Evolutionary conservation across 1,139 yeast species (phyloP).

Genomic region (Geotrichum restrictum): DNA sequence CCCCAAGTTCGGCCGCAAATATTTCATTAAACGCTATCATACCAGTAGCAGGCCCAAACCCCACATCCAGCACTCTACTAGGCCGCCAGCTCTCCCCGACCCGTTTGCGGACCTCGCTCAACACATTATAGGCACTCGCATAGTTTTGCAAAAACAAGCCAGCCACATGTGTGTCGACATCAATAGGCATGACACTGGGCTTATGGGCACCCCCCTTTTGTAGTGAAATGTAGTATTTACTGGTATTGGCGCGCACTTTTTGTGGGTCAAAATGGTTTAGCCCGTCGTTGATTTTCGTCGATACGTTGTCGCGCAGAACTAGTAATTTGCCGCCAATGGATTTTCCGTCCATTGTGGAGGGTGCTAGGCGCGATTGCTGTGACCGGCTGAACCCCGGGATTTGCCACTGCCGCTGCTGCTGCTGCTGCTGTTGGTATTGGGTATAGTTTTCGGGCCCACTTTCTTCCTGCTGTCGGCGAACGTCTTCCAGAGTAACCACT

Average conservation of each 20-base stretch:
- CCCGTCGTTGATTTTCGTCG: constrained; percentile 25
- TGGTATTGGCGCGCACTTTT: constrained; percentile 30
- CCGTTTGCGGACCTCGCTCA: constrained; percentile 62
- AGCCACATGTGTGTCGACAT: constrained; percentile 78
- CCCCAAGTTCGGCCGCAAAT: constrained; percentile 53
- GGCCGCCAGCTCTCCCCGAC: constrained; percentile 57
- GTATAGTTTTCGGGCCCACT: no score
- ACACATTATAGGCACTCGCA: constrained; percentile 63
- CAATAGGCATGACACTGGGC: constrained; percentile 46
- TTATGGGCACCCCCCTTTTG: constrained; percentile 31
- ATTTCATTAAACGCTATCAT: constrained; percentile 82
- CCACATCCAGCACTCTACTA: constrained; percentile 65
- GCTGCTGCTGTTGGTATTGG: no score
- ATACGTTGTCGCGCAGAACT: constrained; percentile 24
- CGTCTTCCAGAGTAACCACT: constrained; percentile 13
- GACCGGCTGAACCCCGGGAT: constrained; percentile 2
- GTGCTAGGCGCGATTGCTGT: constrained; percentile 13
- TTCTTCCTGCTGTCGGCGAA: constrained; percentile 3
- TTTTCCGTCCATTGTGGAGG: constrained; percentile 17
- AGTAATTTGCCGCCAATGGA: constrained; percentile 16
- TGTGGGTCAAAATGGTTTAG: constrained; percentile 28
- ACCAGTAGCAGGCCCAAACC: constrained; percentile 92
- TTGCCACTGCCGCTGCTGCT: not conserved
- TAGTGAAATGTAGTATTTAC: constrained; percentile 29
- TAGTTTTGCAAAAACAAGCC: constrained; percentile 83